Evolutionary conservation across 495 filamentous ascomycete species (phyloP).

Genomic region (Podospora fimiseda): DNA sequence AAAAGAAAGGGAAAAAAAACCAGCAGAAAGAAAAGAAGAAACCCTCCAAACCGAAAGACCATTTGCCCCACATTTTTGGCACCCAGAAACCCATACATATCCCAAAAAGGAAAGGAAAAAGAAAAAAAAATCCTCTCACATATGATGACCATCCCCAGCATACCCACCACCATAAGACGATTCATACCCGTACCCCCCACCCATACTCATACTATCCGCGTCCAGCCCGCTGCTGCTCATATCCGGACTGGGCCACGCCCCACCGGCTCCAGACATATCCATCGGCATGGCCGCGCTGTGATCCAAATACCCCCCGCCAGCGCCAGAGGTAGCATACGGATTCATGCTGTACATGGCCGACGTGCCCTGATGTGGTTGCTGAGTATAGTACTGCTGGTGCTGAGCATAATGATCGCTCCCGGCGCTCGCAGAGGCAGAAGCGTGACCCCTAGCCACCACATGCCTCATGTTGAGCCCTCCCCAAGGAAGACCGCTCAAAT

Average conservation of each 20-base stretch:
- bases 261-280: too few species aligned
- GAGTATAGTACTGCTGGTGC: background rate
- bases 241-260: too few species aligned
- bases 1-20: background rate
- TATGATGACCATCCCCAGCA: background rate
- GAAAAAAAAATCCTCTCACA: constrained; percentile 1
- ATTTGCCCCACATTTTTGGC: background rate
- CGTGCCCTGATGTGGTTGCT: constrained; percentile 2
- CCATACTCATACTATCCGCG: too few species aligned
- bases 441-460: constrained; percentile 48
- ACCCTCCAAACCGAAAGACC: background rate
- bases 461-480: constrained; percentile 52
- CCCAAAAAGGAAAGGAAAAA: constrained; percentile 7
- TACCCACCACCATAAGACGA: too few species aligned
- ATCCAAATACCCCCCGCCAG: background rate
- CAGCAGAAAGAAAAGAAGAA: background rate
- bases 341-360: constrained; percentile 5
- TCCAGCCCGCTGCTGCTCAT: too few species aligned
- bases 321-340: constrained; percentile 8
- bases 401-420: background rate
- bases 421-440: constrained; percentile 27
- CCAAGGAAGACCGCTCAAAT: constrained; percentile 58
- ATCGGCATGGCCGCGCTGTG: background rate
- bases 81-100: constrained; percentile 1
- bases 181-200: too few species aligned